Percentiles rank a stretch among this genome's conserved stretches.
phyloP scores from a whole-genome alignment of 768 basidiomycete genomes.

The Nidularia sp. region DNA sequence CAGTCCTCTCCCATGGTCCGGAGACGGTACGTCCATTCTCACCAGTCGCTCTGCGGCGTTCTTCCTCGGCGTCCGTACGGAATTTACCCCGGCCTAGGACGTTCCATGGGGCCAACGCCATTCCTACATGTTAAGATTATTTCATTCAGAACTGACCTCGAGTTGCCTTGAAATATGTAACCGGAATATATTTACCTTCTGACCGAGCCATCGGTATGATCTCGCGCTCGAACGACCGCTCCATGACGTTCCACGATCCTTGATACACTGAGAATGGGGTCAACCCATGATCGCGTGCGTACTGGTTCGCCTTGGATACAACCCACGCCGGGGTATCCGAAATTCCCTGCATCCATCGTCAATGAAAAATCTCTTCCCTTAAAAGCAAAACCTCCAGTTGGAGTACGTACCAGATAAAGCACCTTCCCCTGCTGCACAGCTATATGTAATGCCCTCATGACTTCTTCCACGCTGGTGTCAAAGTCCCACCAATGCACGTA shows the following conservation, averaged over 20 bases:
- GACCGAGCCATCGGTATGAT: slow-evolving; percentile 29
- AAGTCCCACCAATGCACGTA: slow-evolving; percentile 40
- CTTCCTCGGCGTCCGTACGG: slow-evolving; percentile 44
- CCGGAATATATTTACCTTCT: slow-evolving; percentile 24
- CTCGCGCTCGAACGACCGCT: slow-evolving; percentile 49
- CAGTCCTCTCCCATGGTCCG: slow-evolving; percentile 41
- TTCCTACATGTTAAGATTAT: slow-evolving; percentile 20
- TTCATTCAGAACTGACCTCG: not conserved
- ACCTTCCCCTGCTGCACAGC: slow-evolving; percentile 51
- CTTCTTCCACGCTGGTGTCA: not conserved
- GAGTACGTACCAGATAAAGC: slow-evolving; percentile 28
- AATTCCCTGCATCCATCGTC: slow-evolving; percentile 22
- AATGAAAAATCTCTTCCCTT: not conserved
- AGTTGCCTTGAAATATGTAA: not conserved
- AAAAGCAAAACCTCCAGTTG: no score
- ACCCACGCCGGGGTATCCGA: slow-evolving; percentile 47
- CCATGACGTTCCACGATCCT: slow-evolving; percentile 38
- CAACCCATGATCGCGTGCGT: slow-evolving; percentile 41
- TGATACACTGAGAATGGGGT: slow-evolving; percentile 54
- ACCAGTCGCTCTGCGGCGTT: slow-evolving; percentile 4
- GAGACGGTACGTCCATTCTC: slow-evolving; percentile 11
- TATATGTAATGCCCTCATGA: slow-evolving; percentile 39
- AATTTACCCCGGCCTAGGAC: slow-evolving; percentile 40
- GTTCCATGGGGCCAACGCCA: slow-evolving; percentile 29
- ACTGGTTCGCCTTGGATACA: slow-evolving; percentile 19